phyloP scores from a whole-genome alignment of 257 asterid genomes.

The Ocimum tenuiflorum region DNA sequence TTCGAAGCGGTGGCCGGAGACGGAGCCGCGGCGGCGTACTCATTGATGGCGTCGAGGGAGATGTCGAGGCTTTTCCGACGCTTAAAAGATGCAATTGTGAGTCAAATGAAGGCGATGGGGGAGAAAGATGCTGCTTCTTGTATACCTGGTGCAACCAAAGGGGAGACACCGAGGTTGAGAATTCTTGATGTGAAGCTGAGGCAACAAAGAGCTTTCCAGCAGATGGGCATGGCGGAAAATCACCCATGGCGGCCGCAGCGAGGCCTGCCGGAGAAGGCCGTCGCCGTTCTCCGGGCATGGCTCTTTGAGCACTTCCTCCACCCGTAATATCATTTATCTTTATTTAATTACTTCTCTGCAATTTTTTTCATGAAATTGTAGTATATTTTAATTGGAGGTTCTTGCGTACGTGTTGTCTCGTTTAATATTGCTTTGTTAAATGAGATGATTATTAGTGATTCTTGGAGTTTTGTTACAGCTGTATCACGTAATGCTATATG shows the following conservation, averaged over 20 bases:
- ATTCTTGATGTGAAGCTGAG: slow-evolving; percentile 68
- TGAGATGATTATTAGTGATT: background rate
- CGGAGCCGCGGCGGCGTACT: slow-evolving; percentile 66
- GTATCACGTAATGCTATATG: background rate
- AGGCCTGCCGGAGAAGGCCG: slow-evolving; percentile 77
- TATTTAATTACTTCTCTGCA: too few species aligned
- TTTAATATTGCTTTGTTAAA: background rate
- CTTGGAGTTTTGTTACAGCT: background rate
- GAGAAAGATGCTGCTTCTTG: slow-evolving; percentile 57
- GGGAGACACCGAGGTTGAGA: slow-evolving; percentile 73
- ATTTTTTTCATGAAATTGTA: too few species aligned
- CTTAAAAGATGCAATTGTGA: slow-evolving; percentile 55
- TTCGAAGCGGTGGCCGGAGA: slow-evolving; percentile 74
- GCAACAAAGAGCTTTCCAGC: slow-evolving; percentile 73
- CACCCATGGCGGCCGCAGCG: slow-evolving; percentile 96
- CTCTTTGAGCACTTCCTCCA: slow-evolving; percentile 93
- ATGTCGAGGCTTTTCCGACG: slow-evolving; percentile 87
- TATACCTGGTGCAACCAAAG: slow-evolving; percentile 53
- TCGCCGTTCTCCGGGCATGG: slow-evolving; percentile 77
- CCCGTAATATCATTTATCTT: slow-evolving; percentile 42
- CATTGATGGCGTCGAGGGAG: slow-evolving; percentile 63
- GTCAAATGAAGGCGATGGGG: slow-evolving; percentile 61
- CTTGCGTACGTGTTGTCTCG: too few species aligned
- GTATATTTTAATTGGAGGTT: background rate
- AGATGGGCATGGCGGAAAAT: slow-evolving; percentile 60